These are phyloP conservation scores for Lichtheimia ramosa DNA, from an alignment of 371 early-diverging fungal species.

Conservation along the genomic window DNA sequence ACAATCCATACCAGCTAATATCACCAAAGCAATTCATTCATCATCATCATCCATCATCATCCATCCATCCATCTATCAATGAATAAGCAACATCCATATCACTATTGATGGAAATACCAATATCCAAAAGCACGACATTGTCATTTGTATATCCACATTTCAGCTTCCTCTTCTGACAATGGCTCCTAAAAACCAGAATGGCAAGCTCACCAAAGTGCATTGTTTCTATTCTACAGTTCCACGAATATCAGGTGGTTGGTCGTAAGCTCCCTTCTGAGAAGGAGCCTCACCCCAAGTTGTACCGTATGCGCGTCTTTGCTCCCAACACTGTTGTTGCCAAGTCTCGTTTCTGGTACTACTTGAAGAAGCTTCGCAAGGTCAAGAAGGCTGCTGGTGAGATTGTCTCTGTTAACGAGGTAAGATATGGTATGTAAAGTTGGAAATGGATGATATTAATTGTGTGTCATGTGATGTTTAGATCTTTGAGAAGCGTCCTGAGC, in stretches of 20 bases:
- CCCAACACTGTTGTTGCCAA: conserved; percentile 98
- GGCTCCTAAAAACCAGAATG: background rate
- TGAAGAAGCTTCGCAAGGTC: conserved; percentile 98
- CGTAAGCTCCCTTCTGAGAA: conserved; percentile 93
- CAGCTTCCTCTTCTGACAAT: background rate
- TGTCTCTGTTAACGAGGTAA: conserved; percentile 94
- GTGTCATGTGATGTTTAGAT: conserved; percentile 64
- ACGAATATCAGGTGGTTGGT: conserved; percentile 88
- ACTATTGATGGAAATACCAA: background rate
- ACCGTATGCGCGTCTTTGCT: conserved; percentile 98
- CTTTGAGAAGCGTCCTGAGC: conserved; percentile 90
- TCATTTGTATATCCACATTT: background rate
- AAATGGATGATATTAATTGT: background rate
- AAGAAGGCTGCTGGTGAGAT: conserved; percentile 98
- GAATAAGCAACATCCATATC: background rate
- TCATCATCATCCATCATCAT: background rate
- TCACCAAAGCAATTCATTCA: background rate
- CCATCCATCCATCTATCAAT: conserved; percentile 12
- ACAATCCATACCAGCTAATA: too few species aligned
- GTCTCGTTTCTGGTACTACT: conserved; percentile 99
- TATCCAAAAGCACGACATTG: background rate
- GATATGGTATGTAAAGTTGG: background rate
- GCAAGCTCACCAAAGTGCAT: too few species aligned
- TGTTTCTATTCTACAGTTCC: conserved; percentile 39
- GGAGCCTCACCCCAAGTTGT: conserved; percentile 95